phyloP scores from a whole-genome alignment of 202 grass and related monocot species.

The Dendrocalamus latiflorus region DNA sequence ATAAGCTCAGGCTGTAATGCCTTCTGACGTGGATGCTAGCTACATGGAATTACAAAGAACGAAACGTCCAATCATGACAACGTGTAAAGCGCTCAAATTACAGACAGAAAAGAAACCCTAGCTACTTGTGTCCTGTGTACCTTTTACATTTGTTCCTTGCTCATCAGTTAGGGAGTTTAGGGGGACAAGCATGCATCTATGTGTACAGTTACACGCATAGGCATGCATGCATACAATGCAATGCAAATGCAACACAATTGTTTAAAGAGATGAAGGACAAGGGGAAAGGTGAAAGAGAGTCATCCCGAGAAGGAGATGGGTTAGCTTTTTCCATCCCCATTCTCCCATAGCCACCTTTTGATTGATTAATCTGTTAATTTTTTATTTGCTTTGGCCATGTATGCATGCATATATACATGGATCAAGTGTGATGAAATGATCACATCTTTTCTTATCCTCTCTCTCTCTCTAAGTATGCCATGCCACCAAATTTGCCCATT shows the following conservation, averaged over 20 bases:
- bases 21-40: too few species aligned
- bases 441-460: neutral
- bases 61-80: conserved; percentile 9
- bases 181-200: neutral
- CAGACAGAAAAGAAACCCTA: too few species aligned
- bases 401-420: neutral
- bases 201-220: neutral
- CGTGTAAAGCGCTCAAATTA: neutral
- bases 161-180: neutral
- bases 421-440: conserved; percentile 34
- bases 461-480: too few species aligned
- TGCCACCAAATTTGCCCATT: too few species aligned
- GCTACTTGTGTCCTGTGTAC: neutral
- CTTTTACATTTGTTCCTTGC: neutral
- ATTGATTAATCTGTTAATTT: neutral
- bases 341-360: neutral
- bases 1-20: too few species aligned
- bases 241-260: neutral
- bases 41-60: neutral
- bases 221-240: neutral
- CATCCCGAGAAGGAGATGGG: neutral
- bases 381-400: neutral
- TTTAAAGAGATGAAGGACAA: neutral
- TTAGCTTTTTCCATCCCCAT: neutral
- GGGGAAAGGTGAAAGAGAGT: neutral